These are phyloP conservation scores for Chalciporus pseudorubinellus DNA, from an alignment of 768 basidiomycete species.

Conservation along the genomic window DNA sequence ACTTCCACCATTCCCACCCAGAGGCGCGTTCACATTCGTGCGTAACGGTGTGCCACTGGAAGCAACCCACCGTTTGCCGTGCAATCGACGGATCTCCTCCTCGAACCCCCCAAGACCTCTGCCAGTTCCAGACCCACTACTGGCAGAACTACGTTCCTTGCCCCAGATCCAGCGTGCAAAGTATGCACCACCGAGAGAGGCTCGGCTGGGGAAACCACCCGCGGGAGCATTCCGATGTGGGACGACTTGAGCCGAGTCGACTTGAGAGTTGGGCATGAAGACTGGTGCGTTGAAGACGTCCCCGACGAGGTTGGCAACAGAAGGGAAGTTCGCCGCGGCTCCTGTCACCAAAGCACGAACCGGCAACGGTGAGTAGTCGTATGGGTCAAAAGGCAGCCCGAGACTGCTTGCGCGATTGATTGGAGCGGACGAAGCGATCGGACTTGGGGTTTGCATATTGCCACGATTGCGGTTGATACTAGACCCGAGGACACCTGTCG, in stretches of 20 bases:
- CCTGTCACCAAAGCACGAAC: conserved; percentile 68
- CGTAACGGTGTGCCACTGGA: conserved; percentile 57
- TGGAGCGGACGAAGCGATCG: conserved; percentile 14
- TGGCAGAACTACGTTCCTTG: conserved; percentile 44
- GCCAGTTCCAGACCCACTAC: conserved; percentile 29
- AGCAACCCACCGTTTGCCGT: conserved; percentile 73
- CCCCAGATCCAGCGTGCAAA: conserved; percentile 87
- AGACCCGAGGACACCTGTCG: conserved; percentile 63
- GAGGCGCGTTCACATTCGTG: conserved; percentile 53
- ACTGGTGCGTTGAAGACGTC: conserved; percentile 84
- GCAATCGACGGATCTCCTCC: conserved; percentile 71
- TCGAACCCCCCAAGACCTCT: conserved; percentile 63
- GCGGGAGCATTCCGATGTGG: conserved; percentile 74
- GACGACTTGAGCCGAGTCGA: conserved; percentile 71
- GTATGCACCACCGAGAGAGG: conserved; percentile 72
- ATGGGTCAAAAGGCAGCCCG: conserved; percentile 76
- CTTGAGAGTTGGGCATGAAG: conserved; percentile 69
- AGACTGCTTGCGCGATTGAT: conserved; percentile 40
- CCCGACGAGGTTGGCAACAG: conserved; percentile 73
- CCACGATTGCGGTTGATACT: conserved; percentile 31
- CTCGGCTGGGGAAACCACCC: conserved; percentile 63
- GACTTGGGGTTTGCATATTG: conserved; percentile 31
- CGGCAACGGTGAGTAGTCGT: conserved; percentile 66
- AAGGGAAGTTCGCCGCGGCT: conserved; percentile 82
- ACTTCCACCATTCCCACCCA: conserved; percentile 37